Evolutionary conservation across 1,284 basidiomycete species (phyloP), one percentile per base, ranked within the genome.

Genomic region (Flammula alnicola): DNA sequence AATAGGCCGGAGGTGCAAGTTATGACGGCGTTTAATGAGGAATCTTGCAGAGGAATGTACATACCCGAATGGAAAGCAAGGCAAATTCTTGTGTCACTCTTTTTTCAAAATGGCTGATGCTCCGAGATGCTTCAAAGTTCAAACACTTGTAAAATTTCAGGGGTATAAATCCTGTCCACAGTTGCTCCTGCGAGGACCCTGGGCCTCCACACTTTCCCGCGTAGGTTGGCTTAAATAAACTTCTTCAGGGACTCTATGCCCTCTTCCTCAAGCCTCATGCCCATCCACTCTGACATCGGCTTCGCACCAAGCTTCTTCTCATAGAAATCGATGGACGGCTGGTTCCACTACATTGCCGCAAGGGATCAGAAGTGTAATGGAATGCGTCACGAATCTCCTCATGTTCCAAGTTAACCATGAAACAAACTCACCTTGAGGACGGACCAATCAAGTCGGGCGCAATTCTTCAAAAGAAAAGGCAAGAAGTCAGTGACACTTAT

Each of bases 241-340:
- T 73, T 72, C 63, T 76, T 75, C 51, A 90, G 72, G 44, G 73
- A 75, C 51, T 78, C 74, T 47, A 91, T 88, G 17, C 84, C 86
- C 10, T 80, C 77, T 49, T 84, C 89, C 59, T 91, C 88, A 25
- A 97, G 74, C 60, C 93, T 80, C 93, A 95, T 95, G 52, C 87
- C 85, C 71, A 91, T 76, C 94, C 94, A 96, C 65, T 93, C 93
- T 41, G 78, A 73, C 83, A 91, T 91, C 29, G 78, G 69, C 56
- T 74, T 84, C 27, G 93, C 91, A 17, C 80, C 80, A 41, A 96
- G 78, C 41, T 74, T 74, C 70, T 93, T 86, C 72, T 91, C 87
- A 69, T 95, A 95, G 66, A 95, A 95, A 49, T 88, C 88, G 59
- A 96, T 95, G 23, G 92, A 93, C 2, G 93, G 92, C 56, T 84